Percentiles rank a stretch among this genome's conserved stretches.
Conservation (phyloP, 75 land plant species). For the Ceratopteris richardii region DNA sequence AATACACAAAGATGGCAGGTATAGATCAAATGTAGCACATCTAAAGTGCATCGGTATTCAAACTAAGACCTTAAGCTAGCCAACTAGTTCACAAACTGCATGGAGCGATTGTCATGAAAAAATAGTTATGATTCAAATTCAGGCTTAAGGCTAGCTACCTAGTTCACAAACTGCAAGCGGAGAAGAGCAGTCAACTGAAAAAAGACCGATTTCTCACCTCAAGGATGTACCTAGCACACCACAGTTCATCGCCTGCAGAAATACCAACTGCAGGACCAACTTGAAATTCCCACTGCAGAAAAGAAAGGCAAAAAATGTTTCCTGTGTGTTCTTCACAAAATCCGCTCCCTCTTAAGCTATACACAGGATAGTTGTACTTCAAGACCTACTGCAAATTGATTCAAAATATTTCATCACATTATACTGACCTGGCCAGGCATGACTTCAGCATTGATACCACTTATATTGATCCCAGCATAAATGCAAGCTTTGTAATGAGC, state of each 20-base stretch:
- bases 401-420: too few species aligned
- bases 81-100: too few species aligned
- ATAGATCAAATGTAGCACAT: not conserved
- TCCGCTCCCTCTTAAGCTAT: not conserved
- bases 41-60: not conserved
- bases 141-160: too few species aligned
- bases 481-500: slow-evolving; percentile 70
- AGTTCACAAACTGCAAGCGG: too few species aligned
- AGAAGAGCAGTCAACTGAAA: too few species aligned
- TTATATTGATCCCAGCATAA: slow-evolving; percentile 68
- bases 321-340: not conserved
- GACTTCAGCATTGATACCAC: slow-evolving; percentile 84
- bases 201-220: too few species aligned
- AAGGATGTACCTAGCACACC: slow-evolving; percentile 56
- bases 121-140: too few species aligned
- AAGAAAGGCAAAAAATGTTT: slow-evolving; percentile 1
- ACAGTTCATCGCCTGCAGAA: slow-evolving; percentile 54
- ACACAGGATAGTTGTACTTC: too few species aligned
- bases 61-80: not conserved
- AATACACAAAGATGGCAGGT: too few species aligned
- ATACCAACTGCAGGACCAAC: slow-evolving; percentile 72
- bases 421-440: slow-evolving; percentile 70
- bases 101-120: too few species aligned
- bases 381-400: too few species aligned
- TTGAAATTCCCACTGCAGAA: slow-evolving; percentile 72